phyloP scores from a whole-genome alignment of 306 rosid species.

The Gillenia trifoliata region DNA sequence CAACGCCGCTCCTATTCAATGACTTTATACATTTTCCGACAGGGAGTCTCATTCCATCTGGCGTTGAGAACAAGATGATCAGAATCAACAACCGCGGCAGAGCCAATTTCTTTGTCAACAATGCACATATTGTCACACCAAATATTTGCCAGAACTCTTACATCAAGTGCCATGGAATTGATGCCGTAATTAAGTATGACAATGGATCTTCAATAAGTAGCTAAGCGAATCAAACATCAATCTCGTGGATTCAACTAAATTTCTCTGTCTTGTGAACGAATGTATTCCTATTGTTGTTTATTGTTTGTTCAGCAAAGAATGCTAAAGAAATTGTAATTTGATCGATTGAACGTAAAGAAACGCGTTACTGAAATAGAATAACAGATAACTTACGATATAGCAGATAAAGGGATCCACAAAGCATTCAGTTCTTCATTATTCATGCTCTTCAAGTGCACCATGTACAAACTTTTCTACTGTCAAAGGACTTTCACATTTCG shows the following conservation, averaged over 20 bases:
- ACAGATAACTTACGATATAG: background rate
- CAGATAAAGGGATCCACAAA: background rate
- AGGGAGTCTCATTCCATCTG: slow-evolving; percentile 55
- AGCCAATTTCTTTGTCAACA: slow-evolving; percentile 38
- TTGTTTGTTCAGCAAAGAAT: background rate
- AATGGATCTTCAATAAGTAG: background rate
- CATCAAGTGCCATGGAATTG: slow-evolving; percentile 58
- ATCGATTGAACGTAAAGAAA: background rate
- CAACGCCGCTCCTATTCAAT: slow-evolving; percentile 42
- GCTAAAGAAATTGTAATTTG: background rate
- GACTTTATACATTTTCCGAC: slow-evolving; percentile 54
- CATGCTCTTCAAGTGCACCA: slow-evolving; percentile 19
- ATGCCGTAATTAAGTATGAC: slow-evolving; percentile 41
- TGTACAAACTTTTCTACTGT: slow-evolving; percentile 9
- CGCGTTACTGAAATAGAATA: background rate
- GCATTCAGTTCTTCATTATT: slow-evolving; percentile 1
- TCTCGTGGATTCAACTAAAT: background rate
- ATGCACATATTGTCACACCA: slow-evolving; percentile 40
- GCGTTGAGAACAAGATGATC: slow-evolving; percentile 27
- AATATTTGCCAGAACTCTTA: slow-evolving; percentile 47
- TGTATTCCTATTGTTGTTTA: background rate
- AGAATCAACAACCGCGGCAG: slow-evolving; percentile 46
- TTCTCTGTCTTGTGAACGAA: background rate
- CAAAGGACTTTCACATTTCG: background rate
- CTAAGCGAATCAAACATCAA: background rate